Base-by-base conservation (phyloP, 2,329 filamentous ascomycete species). In the Aureobasidium sp. region DNA sequence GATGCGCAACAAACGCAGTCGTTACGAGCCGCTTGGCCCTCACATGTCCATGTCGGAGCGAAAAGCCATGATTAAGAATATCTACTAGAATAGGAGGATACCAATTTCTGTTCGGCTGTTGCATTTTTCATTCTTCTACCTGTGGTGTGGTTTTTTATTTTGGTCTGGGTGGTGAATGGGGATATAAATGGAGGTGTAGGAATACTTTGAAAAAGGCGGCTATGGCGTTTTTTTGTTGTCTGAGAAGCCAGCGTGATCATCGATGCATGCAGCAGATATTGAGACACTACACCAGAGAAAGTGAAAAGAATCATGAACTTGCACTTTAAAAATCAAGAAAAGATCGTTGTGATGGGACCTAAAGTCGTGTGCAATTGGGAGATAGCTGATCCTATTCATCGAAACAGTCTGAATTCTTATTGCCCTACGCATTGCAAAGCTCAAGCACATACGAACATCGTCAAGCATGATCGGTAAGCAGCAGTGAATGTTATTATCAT, bases 11-110 rank as follows among this genome's bases (percentile, higher is more conserved):
- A 26, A 24, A 15, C 44, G 57, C 29, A 24, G 26, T 43, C 57
- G 44, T 24, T 60, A 60, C 37, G 44, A 39, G 46, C 57, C 57
- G 12, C 57, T 60, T 34, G 57, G 57, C 9, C 46, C 57, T 12
- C 56, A 59, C 24, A n/a, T 10, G 20, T 51, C 41, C 27, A 43
- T 34, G 57, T 43, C 44, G 57, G 24, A 60, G 32, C 57, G 46
- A 60, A 50, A 17, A 43, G 44, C n/a, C 43, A 48, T 39, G 43
- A 27, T 15, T 12, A 59, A 36, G 32, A 50, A 51, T 26, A 60
- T 60, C 17, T 60, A 60, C 27, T 60, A 43, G 36, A 36, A 20
- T 13, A 29, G 17, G 24, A 20, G 13, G 3, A 43, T 55, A 29
- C 34, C 20, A 13, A 24, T 8, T 32, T 50, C 34, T 20, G 6